Evolutionary conservation across 768 basidiomycete genomes (phyloP).

Genomic region (Agaricus blazei): DNA sequence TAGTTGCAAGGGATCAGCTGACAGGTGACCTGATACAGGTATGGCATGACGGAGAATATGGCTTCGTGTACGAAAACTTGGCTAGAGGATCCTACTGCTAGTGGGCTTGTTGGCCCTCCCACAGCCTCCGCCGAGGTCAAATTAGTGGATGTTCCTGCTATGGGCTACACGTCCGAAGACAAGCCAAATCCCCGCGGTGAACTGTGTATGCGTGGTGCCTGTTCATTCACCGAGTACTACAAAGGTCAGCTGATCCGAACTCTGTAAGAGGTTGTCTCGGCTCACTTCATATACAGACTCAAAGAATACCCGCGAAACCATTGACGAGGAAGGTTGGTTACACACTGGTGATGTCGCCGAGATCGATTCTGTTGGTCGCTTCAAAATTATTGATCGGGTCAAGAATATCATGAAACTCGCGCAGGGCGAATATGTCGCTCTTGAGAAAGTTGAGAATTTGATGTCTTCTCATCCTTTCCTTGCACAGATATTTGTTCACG

Average conservation of each 20-base stretch:
- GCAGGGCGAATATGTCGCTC: conserved; percentile 97
- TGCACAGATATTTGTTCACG: conserved; percentile 83
- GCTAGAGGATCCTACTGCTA: conserved; percentile 53
- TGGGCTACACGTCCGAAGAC: conserved; percentile 86
- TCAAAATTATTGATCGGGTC: conserved; percentile 92
- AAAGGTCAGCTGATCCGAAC: conserved; percentile 47
- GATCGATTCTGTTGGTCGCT: conserved; percentile 71
- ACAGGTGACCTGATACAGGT: conserved; percentile 32
- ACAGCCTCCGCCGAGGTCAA: conserved; percentile 75
- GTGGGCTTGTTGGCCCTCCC: conserved; percentile 82
- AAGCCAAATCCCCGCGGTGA: conserved; percentile 91
- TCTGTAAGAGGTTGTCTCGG: background rate
- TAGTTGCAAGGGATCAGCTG: background rate
- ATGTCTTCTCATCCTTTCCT: conserved; percentile 69
- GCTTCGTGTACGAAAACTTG: conserved; percentile 55
- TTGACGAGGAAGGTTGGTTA: conserved; percentile 89
- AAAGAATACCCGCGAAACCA: conserved; percentile 71
- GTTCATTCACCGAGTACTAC: conserved; percentile 64
- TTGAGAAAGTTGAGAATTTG: conserved; percentile 89
- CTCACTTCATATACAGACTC: conserved; percentile 45
- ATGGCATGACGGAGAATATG: conserved; percentile 87
- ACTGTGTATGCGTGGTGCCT: conserved; percentile 63
- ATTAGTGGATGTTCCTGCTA: conserved; percentile 83
- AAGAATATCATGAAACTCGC: conserved; percentile 99
- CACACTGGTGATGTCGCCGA: conserved; percentile 88